phyloP scores from a whole-genome alignment of 768 basidiomycete genomes.

The Favolaschia claudopus region DNA sequence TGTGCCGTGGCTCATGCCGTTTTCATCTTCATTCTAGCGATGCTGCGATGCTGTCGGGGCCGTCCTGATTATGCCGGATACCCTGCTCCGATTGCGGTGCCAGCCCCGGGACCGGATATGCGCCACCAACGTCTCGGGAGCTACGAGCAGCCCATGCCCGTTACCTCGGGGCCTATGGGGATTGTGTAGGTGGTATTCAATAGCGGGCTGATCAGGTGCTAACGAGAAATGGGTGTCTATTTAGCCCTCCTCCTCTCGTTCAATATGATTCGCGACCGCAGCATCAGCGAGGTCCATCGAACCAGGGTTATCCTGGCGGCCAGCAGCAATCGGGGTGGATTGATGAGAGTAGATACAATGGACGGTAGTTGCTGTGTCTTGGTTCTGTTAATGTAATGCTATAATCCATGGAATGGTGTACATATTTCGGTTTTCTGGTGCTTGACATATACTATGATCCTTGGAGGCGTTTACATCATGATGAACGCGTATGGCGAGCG shows the following conservation, averaged over 20 bases:
- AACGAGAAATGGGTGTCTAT: not conserved
- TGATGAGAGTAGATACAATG: constrained; percentile 13
- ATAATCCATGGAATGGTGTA: too few species aligned
- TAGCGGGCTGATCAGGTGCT: too few species aligned
- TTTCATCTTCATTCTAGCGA: not conserved
- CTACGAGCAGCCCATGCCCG: not conserved
- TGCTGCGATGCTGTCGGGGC: constrained; percentile 20
- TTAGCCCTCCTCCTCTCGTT: not conserved
- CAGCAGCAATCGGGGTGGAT: constrained; percentile 10
- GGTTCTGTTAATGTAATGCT: not conserved
- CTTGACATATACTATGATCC: too few species aligned
- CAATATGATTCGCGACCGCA: not conserved
- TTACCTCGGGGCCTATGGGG: constrained; percentile 4
- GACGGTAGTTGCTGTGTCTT: constrained; percentile 9
- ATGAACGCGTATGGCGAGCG: too few species aligned
- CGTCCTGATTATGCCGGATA: constrained; percentile 6
- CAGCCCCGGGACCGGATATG: constrained; percentile 1
- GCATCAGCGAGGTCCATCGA: not conserved
- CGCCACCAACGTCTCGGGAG: constrained; percentile 19
- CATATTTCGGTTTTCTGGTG: not conserved
- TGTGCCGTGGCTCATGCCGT: not conserved
- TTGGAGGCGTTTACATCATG: too few species aligned
- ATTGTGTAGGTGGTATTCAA: not conserved
- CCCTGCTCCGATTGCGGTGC: not conserved
- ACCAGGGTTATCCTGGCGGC: too few species aligned